Evolutionary conservation across 805 yeast species (phyloP).

Genomic region (Pichia paraexigua): DNA sequence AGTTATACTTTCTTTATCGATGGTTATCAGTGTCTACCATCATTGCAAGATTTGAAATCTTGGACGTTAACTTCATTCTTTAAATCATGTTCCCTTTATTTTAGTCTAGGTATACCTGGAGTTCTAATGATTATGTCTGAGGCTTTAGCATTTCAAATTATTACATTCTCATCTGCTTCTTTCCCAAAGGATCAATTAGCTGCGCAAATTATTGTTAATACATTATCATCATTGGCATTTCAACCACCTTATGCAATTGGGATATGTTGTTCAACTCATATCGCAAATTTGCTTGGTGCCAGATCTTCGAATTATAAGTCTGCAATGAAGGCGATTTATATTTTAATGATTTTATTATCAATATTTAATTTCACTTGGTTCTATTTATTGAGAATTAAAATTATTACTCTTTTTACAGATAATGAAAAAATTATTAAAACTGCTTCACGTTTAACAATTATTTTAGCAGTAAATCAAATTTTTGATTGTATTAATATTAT

Average conservation of each 20-base stretch:
- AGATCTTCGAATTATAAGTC: conserved; percentile 30
- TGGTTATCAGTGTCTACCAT: conserved; percentile 61
- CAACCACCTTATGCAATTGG: conserved; percentile 47
- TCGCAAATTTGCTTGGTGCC: conserved; percentile 48
- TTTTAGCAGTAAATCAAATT: conserved; percentile 45
- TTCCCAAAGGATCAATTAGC: conserved; percentile 43
- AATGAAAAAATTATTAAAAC: conserved; percentile 32
- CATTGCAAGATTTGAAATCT: conserved; percentile 5
- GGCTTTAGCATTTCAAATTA: conserved; percentile 46
- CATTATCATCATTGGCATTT: conserved; percentile 41
- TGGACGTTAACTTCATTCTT: conserved; percentile 26
- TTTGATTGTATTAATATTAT: conserved; percentile 40
- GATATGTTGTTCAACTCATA: conserved; percentile 43
- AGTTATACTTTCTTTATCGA: conserved; percentile 49
- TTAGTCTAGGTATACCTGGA: conserved; percentile 42
- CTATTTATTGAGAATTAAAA: conserved; percentile 27
- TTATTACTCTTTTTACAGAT: conserved; percentile 36
- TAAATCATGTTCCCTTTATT: conserved; percentile 24
- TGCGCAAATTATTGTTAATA: conserved; percentile 44
- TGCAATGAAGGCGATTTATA: conserved; percentile 32
- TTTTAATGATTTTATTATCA: conserved; percentile 28
- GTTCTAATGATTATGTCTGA: conserved; percentile 50
- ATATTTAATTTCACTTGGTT: conserved; percentile 32
- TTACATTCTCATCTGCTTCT: conserved; percentile 42
- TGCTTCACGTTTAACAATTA: conserved; percentile 33